These are phyloP conservation scores for Pseudogymnoascus sp. DNA, from an alignment of 2,329 filamentous ascomycete species.

Conservation along the genomic window DNA sequence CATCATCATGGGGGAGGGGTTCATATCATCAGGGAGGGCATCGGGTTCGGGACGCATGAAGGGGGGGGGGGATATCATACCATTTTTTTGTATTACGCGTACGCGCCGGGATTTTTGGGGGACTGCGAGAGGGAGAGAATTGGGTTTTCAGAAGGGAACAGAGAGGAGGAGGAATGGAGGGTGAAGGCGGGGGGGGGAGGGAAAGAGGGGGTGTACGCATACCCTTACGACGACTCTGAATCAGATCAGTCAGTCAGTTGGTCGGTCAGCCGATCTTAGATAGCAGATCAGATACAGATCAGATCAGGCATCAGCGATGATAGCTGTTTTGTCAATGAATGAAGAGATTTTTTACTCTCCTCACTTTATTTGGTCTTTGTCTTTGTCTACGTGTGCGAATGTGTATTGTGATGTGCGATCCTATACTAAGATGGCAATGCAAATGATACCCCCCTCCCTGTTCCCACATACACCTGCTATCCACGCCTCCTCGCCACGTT, in stretches of 20 bases:
- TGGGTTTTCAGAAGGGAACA: background rate
- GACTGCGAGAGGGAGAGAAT: background rate
- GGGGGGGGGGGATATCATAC: background rate
- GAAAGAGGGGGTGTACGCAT: background rate
- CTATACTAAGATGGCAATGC: too few species aligned
- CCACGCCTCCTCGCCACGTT: too few species aligned
- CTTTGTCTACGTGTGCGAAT: too few species aligned
- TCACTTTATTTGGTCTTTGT: too few species aligned
- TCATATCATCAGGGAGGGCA: background rate
- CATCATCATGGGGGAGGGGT: background rate
- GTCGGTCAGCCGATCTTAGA: background rate
- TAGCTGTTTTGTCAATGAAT: background rate
- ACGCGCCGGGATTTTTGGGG: background rate
- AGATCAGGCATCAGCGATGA: background rate
- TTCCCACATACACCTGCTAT: too few species aligned
- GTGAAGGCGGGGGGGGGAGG: background rate
- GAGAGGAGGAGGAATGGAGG: background rate
- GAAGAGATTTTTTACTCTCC: background rate
- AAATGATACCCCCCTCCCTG: too few species aligned
- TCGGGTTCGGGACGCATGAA: background rate
- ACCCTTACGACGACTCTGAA: background rate
- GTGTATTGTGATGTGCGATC: too few species aligned
- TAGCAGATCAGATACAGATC: background rate
- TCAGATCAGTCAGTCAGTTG: background rate
- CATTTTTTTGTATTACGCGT: background rate